Base-by-base conservation (phyloP, 2,329 filamentous ascomycete genomes). In the Emydomyces testavorans region DNA sequence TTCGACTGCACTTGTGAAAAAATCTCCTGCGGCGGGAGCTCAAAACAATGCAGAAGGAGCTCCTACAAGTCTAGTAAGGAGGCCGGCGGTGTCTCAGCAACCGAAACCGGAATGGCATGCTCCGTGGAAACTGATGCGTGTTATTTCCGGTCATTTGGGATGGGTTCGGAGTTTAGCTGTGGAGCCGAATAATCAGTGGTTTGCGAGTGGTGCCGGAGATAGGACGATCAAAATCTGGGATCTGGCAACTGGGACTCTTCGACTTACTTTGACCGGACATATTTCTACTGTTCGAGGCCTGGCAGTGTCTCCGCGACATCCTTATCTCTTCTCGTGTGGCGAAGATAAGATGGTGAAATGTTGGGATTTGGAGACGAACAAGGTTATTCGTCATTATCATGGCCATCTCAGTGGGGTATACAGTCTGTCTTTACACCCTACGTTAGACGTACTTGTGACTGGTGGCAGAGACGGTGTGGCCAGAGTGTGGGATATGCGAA, bases 261-360 rank as follows among this genome's bases (percentile, higher is more conserved):
- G 81, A 49, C 70, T 96, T 53, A 95, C 90, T 0, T 70, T 96
- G 52, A 96, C 90, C 1, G 90, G 90, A 29, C 90, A 95, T 66
- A 95, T 94, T 60, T 93, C 86, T 41, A 93, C 87, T 3, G 89
- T 95, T 0, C 81, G 89, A 46, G 92, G 92, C 1, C 75, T 98
- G 40, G 92, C 90, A 0, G 86, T 98, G 6, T 94, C 87, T 16
- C 85, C 89, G 13, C 75, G 92, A 39, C 92, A 98, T 68, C 93
- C 92, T 0, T 98, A 98, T 62, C 76, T 98, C 7, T 98, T 98
- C 67, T 94, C 88, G 8, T 98, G 92, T 61, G 93, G 87, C 50
- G 92, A 98, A 67, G 92, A 98, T 65, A 98, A 98, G 72, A 95
- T 95, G 89, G 92, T 98, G 53, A 98, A 98, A 69, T 98, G 92